Base-by-base conservation (phyloP, 176 grass and related monocot species). In the Triticum dicoccoides region DNA sequence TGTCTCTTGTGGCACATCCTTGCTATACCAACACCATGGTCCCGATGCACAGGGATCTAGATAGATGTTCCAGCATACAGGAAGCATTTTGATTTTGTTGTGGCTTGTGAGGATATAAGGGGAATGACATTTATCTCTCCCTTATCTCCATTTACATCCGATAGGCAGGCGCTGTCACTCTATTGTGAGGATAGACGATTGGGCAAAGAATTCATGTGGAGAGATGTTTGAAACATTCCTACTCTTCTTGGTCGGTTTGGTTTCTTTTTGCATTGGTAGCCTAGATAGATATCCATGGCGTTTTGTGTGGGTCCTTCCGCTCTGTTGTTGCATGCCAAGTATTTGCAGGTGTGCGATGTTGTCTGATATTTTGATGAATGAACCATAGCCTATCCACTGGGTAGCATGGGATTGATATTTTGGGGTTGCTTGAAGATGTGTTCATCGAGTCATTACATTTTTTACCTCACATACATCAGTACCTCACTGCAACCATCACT, bases 1-100 rank as follows among this genome's bases (percentile, higher is more conserved):
- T 76, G 95, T 93, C 58, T 95, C 92, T 8, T 92, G 69, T 8
- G 95, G 95, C 73, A 84, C 89, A 11, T 88, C 90, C 38, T 85
- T 95, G 67, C 82, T 97, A 33, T 97, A 97, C 29, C 85, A 95
- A 91, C 84, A 91, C 82, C 75, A 88, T 93, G 89, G 84, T 94
- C 69, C 30, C 82, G 2, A 93, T 89, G 45, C 92, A 95, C 69
- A 84, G 86, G 69, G 86, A 94, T 49, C 29, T 30, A 30, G 29
- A 30, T 30, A 30, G 29, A 30, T 20, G 61, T 95, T 70, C 92
- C 87, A 21, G 68, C 83, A 33, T 87, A 95, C 66, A 86, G 29
- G 70, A 79, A 80, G 63, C 92, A 93, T 82, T 23, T 93, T 15
- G 92, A 93, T 87, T 80, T 93, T 30, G 29, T 37, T 38, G 91